phyloP scores from a whole-genome alignment of 768 basidiomycete species.

The Mycena polygramma region DNA sequence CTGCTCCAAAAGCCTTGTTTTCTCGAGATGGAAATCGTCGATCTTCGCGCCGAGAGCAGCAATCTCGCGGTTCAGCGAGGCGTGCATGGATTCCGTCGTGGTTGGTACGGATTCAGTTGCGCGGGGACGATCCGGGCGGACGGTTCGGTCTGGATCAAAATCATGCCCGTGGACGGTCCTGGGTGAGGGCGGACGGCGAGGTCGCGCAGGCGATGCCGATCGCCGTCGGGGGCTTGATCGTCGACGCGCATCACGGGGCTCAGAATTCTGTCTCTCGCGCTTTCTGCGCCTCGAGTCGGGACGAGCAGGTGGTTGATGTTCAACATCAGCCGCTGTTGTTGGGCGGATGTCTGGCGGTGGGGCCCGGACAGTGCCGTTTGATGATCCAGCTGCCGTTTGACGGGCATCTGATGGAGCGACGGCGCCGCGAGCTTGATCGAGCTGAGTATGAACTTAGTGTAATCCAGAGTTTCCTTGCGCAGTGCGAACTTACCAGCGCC shows the following conservation, averaged over 20 bases:
- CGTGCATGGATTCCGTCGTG: not conserved
- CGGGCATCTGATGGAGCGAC: not conserved
- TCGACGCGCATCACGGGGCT: not conserved
- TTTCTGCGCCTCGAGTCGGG: not conserved
- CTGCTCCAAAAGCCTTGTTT: conserved; percentile 39
- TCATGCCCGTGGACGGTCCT: too few species aligned
- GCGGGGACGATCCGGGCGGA: conserved; percentile 17
- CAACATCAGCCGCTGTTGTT: not conserved
- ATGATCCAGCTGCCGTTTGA: not conserved
- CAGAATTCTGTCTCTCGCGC: not conserved
- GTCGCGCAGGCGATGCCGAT: not conserved
- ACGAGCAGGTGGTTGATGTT: not conserved
- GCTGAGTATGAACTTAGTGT: not conserved
- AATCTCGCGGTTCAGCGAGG: conserved; percentile 52
- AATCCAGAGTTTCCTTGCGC: not conserved
- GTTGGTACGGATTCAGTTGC: not conserved
- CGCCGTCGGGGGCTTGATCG: too few species aligned
- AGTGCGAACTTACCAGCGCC: not conserved
- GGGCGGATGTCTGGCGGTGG: too few species aligned
- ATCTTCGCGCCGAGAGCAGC: conserved; percentile 49
- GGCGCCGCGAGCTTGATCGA: not conserved
- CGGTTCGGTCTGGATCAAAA: conserved; percentile 21
- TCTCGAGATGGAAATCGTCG: conserved; percentile 54
- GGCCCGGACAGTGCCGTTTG: too few species aligned
- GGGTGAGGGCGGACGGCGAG: not conserved